These are phyloP conservation scores for Asterochloris sp. DNA, from an alignment of 139 green algal species.

Conservation along the genomic window DNA sequence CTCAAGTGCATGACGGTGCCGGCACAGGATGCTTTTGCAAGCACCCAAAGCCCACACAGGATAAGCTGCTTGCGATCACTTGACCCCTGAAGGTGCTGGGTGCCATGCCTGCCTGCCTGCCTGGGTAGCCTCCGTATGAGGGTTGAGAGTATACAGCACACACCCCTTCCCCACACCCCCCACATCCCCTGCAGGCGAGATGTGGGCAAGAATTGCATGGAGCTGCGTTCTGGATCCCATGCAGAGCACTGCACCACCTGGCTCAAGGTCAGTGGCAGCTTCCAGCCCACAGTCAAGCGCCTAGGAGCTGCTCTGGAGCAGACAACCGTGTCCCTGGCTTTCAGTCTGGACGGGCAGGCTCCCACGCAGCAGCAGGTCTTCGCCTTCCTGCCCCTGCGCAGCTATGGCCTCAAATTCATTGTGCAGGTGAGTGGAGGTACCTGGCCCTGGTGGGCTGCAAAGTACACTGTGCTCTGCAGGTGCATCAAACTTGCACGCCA, in stretches of 20 bases:
- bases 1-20: no score
- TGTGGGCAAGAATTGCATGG: background rate
- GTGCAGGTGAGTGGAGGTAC: background rate
- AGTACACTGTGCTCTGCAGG: no score
- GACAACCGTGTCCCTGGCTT: constrained; percentile 11
- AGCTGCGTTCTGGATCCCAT: background rate
- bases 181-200: background rate
- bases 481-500: no score
- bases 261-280: constrained; percentile 15
- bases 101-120: no score
- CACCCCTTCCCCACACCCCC: no score
- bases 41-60: no score
- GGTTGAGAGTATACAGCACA: no score
- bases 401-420: constrained; percentile 17
- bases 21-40: no score
- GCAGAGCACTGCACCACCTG: constrained; percentile 8
- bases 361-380: constrained; percentile 15
- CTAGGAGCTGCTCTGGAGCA: constrained; percentile 9
- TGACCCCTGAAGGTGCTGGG: no score
- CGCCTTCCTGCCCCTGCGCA: constrained; percentile 15
- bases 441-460: background rate
- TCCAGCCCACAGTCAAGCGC: constrained; percentile 12
- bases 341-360: constrained; percentile 11
- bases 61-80: no score
- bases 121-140: no score